Evolutionary conservation across 352 stramenopile species (phyloP).

Genomic region (Pelagophyceae sp.): DNA sequence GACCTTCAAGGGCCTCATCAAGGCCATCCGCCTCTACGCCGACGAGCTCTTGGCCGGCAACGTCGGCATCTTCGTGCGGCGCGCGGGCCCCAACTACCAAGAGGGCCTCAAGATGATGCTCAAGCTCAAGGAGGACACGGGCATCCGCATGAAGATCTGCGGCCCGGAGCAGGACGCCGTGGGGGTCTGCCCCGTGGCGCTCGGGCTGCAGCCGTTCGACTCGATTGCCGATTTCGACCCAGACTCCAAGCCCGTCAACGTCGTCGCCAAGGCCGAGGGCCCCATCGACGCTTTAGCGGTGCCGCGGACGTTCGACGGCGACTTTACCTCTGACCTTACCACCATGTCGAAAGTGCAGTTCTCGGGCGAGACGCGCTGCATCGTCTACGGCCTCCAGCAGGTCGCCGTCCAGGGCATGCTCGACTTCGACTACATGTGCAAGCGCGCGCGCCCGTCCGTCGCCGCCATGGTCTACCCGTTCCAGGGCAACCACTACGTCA

Average conservation of each 20-base stretch:
- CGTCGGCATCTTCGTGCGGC: constrained; percentile 80
- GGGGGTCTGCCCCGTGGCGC: constrained; percentile 79
- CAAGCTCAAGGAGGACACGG: constrained; percentile 68
- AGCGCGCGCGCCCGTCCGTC: constrained; percentile 81
- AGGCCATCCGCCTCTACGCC: constrained; percentile 78
- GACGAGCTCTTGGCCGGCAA: constrained; percentile 65
- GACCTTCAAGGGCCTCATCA: constrained; percentile 94
- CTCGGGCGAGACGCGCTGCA: constrained; percentile 70
- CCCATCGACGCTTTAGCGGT: not conserved
- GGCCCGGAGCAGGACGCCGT: constrained; percentile 91
- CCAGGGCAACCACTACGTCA: constrained; percentile 84
- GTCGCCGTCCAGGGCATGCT: constrained; percentile 89
- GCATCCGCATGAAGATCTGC: constrained; percentile 85
- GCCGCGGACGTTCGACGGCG: constrained; percentile 5
- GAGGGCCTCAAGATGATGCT: constrained; percentile 85
- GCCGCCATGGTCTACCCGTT: constrained; percentile 88
- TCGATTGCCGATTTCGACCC: constrained; percentile 58
- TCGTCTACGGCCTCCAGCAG: constrained; percentile 88
- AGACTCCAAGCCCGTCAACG: constrained; percentile 31
- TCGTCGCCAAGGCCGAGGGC: constrained; percentile 23
- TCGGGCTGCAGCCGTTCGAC: constrained; percentile 64
- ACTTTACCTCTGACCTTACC: constrained; percentile 34
- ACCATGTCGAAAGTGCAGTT: constrained; percentile 34
- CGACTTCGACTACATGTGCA: constrained; percentile 95
- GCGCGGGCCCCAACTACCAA: constrained; percentile 90